Base-by-base conservation (phyloP, 306 rosid species). In the Quillaja saponaria region DNA sequence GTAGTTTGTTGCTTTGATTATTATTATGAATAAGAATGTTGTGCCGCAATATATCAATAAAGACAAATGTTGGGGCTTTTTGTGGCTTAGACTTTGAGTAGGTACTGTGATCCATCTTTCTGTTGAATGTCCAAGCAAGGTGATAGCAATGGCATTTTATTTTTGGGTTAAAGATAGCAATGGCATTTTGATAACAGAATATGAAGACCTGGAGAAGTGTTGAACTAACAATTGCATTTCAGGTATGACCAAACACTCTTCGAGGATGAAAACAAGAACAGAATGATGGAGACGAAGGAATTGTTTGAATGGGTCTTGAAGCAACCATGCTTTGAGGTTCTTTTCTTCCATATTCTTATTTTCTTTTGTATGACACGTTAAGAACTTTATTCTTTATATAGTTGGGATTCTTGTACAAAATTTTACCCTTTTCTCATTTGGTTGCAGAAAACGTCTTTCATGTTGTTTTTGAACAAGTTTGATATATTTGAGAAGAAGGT, bases 221-320 rank as follows among this genome's bases (percentile, higher is more conserved):
- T 75, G 56, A 61, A 56, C 64, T 60, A 53, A 39, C 48, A 14
- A 28, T 51, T 79, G 55, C 64, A 19, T 71, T 84, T 54, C 80
- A 94, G 99, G 85, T 94, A 89, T 54, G 99, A 94, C 69, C 99
- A 94, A 81, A 89, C 97, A 50, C 96, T 92, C 58, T 94, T 94
- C 55, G 99, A 94, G 83, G 95, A 94, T 70, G 96, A 89, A 68
- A 84, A 81, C 84, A 89, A 67, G 78, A 94, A 89, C 81, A 85
- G 96, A 71, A 89, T 94, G 96, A 87, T 81, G 81, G 97, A 94
- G 83, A 83, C 99, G 0, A 94, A 85, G 80, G 99, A 94, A 56
- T 96, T 94, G 66, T 89, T 94, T 37, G 96, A 86, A 63, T 94
- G 97, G 99, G 91, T 94, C 73, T 75, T 94, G 74, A 87, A 85